Evolutionary conservation across 1,284 basidiomycete species (phyloP).

Genomic region (Fereydounia khargensis): DNA sequence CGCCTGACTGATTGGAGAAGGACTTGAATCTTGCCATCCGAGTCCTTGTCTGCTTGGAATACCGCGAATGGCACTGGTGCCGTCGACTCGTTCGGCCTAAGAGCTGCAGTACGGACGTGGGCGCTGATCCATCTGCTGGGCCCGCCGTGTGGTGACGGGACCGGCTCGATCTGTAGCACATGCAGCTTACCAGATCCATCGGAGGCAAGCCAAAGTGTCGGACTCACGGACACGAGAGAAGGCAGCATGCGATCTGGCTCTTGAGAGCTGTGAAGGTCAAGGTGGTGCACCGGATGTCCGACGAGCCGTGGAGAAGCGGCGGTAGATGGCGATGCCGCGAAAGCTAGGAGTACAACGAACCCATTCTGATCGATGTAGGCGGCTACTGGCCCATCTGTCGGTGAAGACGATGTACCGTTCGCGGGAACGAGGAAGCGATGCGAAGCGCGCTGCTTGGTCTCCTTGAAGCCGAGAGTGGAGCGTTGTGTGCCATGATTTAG

Average conservation of each 20-base stretch:
- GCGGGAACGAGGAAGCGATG: conserved; percentile 18
- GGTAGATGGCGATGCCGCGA: not conserved
- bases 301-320: conserved; percentile 6
- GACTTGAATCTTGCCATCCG: conserved; percentile 2
- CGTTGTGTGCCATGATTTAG: not conserved
- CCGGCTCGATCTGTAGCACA: not conserved
- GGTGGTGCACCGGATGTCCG: conserved; percentile 14
- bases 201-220: conserved; percentile 15
- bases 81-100: too few species aligned
- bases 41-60: conserved; percentile 8
- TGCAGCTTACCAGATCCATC: not conserved
- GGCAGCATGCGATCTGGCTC: conserved; percentile 5
- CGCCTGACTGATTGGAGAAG: too few species aligned
- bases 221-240: conserved; percentile 11
- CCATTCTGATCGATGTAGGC: conserved; percentile 24
- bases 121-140: too few species aligned
- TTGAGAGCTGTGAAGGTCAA: not conserved
- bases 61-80: too few species aligned
- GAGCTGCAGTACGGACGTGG: too few species aligned
- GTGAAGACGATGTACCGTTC: not conserved
- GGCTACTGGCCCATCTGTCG: conserved; percentile 14
- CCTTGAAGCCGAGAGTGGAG: conserved; percentile 18
- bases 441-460: conserved; percentile 27
- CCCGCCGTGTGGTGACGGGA: too few species aligned
- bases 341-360: conserved; percentile 17